Conservation (phyloP, 2,329 filamentous ascomycete genomes). For the Bisporella sp. region DNA sequence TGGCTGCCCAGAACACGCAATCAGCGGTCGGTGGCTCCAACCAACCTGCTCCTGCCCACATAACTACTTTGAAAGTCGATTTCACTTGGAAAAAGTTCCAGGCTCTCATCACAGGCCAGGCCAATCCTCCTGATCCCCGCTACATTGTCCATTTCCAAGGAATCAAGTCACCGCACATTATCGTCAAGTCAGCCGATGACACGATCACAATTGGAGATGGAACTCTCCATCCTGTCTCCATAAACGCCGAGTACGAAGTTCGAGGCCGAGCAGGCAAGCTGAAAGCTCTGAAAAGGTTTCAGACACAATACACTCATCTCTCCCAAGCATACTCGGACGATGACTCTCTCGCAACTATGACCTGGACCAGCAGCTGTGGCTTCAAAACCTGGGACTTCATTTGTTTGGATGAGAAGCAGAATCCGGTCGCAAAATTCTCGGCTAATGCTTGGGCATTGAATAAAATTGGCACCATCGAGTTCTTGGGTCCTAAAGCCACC, state of each 20-base stretch:
- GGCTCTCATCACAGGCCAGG: conserved; percentile 5
- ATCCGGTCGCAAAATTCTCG: conserved; percentile 10
- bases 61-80: conserved; percentile 6
- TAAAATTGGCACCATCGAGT: conserved; percentile 11
- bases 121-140: conserved; percentile 2
- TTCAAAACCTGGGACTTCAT: conserved; percentile 16
- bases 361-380: conserved; percentile 2
- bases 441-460: conserved; percentile 9
- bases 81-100: conserved; percentile 16
- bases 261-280: conserved; percentile 6
- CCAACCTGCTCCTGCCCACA: too few relatives aligned
- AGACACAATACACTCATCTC: conserved; percentile 11
- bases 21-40: too few relatives aligned
- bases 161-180: conserved; percentile 3
- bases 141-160: conserved; percentile 12
- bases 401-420: conserved; percentile 8
- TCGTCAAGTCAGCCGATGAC: conserved; percentile 6
- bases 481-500: conserved; percentile 7
- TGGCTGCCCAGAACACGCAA: too few relatives aligned
- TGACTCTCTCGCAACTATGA: conserved; percentile 7
- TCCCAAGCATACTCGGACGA: conserved; percentile 7
- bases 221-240: conserved; percentile 8
- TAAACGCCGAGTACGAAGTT: conserved; percentile 10
- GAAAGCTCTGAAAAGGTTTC: conserved; percentile 11
- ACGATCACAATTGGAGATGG: conserved; percentile 7